Evolutionary conservation across 2,329 filamentous ascomycete genomes (phyloP).

Genomic region (Decorospora gaudefroyi): DNA sequence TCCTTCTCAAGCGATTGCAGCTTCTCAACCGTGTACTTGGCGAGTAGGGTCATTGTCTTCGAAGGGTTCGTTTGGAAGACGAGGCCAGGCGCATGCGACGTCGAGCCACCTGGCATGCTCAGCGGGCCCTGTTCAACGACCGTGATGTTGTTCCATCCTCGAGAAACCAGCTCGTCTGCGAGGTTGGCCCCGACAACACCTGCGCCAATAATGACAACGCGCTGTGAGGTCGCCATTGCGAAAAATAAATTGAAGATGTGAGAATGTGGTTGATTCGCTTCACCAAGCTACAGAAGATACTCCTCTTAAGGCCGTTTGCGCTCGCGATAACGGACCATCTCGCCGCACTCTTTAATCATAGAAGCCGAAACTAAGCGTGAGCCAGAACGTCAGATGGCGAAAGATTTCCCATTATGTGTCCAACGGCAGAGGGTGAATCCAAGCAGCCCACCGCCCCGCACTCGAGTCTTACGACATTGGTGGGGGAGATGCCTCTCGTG

Average conservation of each 20-base stretch:
- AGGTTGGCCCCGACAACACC: slow-evolving; percentile 68
- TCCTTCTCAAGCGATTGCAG: slow-evolving; percentile 56
- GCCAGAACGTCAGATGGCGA: slow-evolving; percentile 26
- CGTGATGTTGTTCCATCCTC: slow-evolving; percentile 67
- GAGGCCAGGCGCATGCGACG: slow-evolving; percentile 66
- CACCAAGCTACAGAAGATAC: slow-evolving; percentile 2
- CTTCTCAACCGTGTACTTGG: slow-evolving; percentile 66
- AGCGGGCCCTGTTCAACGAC: slow-evolving; percentile 68
- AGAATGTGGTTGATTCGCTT: slow-evolving; percentile 2
- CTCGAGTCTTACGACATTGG: slow-evolving; percentile 34
- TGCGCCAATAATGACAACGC: slow-evolving; percentile 57
- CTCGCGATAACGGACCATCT: slow-evolving; percentile 32
- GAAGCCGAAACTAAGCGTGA: slow-evolving; percentile 34
- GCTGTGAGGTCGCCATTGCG: slow-evolving; percentile 41
- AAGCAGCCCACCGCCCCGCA: slow-evolving; percentile 27
- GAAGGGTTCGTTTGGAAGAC: slow-evolving; percentile 66
- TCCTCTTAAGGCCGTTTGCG: slow-evolving; percentile 21
- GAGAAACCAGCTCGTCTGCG: slow-evolving; percentile 65
- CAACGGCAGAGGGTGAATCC: slow-evolving; percentile 15
- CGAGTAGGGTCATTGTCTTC: slow-evolving; percentile 63
- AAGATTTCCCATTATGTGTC: slow-evolving; percentile 28
- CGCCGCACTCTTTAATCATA: slow-evolving; percentile 15
- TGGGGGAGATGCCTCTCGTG: slow-evolving; percentile 31
- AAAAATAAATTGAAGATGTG: slow-evolving; percentile 1
- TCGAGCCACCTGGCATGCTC: slow-evolving; percentile 66